These are phyloP conservation scores for Jatropha curcas DNA, from an alignment of 345 rosid genomes.

Conservation along the genomic window DNA sequence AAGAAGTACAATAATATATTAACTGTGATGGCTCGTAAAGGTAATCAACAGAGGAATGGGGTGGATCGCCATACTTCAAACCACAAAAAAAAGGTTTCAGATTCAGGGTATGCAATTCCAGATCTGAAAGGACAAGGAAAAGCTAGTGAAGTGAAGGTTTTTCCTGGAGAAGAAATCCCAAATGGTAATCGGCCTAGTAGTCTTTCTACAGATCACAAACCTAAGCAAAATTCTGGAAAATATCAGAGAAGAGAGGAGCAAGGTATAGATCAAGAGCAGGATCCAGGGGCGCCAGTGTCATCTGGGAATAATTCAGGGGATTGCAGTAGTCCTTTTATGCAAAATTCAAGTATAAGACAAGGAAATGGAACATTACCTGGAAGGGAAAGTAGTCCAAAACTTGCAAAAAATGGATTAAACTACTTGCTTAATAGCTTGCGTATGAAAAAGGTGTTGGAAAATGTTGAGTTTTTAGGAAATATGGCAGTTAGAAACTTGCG, in stretches of 20 bases:
- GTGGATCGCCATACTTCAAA: conserved; percentile 50
- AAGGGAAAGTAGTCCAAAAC: conserved; percentile 36
- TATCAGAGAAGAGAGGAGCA: conserved; percentile 38
- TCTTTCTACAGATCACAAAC: conserved; percentile 23
- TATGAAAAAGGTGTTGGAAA: conserved; percentile 47
- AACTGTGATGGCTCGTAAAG: conserved; percentile 75
- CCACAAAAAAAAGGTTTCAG: conserved; percentile 50
- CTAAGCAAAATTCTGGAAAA: conserved; percentile 30
- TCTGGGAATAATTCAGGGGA: conserved; percentile 30
- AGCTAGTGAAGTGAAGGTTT: conserved; percentile 42
- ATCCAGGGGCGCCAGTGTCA: conserved; percentile 33
- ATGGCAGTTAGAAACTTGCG: conserved; percentile 44
- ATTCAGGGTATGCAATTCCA: conserved; percentile 33
- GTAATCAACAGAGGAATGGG: conserved; percentile 79
- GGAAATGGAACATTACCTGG: conserved; percentile 38
- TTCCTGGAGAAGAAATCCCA: conserved; percentile 44
- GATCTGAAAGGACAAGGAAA: conserved; percentile 46
- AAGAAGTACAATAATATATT: background rate
- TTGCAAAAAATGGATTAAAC: conserved; percentile 35
- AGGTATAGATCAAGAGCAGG: conserved; percentile 34
- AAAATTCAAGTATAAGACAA: conserved; percentile 29
- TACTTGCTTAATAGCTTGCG: conserved; percentile 43
- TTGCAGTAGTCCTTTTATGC: conserved; percentile 34
- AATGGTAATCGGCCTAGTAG: conserved; percentile 42
- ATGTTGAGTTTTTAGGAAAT: conserved; percentile 47